Conservation (phyloP, 2,329 filamentous ascomycete species). For the Aspergillus spinulosporus region DNA sequence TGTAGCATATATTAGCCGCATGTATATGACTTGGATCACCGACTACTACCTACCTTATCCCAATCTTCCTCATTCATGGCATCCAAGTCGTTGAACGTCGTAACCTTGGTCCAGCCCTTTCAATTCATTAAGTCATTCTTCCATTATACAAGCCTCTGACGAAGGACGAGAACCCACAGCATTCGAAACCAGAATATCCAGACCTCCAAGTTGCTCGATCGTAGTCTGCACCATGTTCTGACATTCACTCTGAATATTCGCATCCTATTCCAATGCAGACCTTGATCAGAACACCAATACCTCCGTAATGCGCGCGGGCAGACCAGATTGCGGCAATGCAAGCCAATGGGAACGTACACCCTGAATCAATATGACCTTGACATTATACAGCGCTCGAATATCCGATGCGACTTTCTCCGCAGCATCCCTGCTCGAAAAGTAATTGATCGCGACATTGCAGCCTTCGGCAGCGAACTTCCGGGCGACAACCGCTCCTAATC, state of each 20-base stretch:
- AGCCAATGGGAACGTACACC: conserved; percentile 50
- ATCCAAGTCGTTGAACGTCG: conserved; percentile 58
- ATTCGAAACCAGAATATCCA: conserved; percentile 79
- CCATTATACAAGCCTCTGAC: neutral
- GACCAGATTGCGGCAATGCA: neutral
- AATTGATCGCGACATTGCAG: conserved; percentile 72
- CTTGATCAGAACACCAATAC: conserved; percentile 8
- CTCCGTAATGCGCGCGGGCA: neutral
- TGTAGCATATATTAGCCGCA: conserved; percentile 23
- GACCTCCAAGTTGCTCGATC: conserved; percentile 61
- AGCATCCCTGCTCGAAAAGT: conserved; percentile 60
- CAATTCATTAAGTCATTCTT: conserved; percentile 3
- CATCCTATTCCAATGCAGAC: conserved; percentile 50
- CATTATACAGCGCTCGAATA: conserved; percentile 53
- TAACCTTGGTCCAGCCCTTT: conserved; percentile 63
- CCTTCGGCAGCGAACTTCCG: conserved; percentile 68
- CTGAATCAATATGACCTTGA: conserved; percentile 59
- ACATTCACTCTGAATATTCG: conserved; percentile 61
- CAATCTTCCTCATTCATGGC: conserved; percentile 62
- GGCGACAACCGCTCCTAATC: conserved; percentile 68
- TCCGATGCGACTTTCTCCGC: conserved; percentile 61
- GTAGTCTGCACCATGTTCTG: conserved; percentile 60
- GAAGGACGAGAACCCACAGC: conserved; percentile 50
- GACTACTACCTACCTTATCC: conserved; percentile 54
- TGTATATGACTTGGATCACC: neutral